Evolutionary conservation across 129 eudicot species (phyloP).

Genomic region (Chrysanthemum seticuspe): DNA sequence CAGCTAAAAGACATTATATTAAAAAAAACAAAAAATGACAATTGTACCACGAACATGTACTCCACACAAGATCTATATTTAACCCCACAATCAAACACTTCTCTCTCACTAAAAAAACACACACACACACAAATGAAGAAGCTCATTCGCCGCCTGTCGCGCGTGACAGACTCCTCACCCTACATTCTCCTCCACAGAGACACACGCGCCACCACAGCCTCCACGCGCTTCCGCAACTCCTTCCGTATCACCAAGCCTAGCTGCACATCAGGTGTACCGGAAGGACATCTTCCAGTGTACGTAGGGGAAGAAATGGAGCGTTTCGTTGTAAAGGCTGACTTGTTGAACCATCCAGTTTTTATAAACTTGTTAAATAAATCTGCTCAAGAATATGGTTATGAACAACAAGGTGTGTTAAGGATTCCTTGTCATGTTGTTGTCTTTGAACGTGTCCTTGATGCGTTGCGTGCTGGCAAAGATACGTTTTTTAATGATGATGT

Average conservation of each 20-base stretch:
- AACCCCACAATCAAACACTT: constrained; percentile 17
- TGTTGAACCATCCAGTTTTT: constrained; percentile 83
- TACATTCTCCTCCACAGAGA: constrained; percentile 62
- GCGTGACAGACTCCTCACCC: constrained; percentile 80
- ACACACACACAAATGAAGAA: constrained; percentile 57
- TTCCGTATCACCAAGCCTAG: constrained; percentile 28
- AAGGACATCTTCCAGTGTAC: constrained; percentile 84
- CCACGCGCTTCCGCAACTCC: constrained; percentile 29
- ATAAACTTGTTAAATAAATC: constrained; percentile 61
- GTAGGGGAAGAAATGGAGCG: constrained; percentile 98
- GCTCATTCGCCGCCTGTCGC: constrained; percentile 71
- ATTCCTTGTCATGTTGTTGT: constrained; percentile 73
- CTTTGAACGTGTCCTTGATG: constrained; percentile 72
- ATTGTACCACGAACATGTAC: constrained; percentile 68
- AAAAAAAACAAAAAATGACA: constrained; percentile 14
- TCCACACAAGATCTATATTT: constrained; percentile 20
- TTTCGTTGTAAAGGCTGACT: constrained; percentile 74
- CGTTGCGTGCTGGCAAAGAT: constrained; percentile 49
- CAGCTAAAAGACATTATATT: neutral
- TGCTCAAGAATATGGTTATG: constrained; percentile 95
- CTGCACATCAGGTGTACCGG: constrained; percentile 53
- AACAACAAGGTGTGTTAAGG: constrained; percentile 78
- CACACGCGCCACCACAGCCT: constrained; percentile 17
- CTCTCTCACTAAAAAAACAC: constrained; percentile 26
- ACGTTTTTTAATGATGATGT: no score